phyloP scores from a whole-genome alignment of 495 filamentous ascomycete genomes.

The Neohortaea acidophila region DNA sequence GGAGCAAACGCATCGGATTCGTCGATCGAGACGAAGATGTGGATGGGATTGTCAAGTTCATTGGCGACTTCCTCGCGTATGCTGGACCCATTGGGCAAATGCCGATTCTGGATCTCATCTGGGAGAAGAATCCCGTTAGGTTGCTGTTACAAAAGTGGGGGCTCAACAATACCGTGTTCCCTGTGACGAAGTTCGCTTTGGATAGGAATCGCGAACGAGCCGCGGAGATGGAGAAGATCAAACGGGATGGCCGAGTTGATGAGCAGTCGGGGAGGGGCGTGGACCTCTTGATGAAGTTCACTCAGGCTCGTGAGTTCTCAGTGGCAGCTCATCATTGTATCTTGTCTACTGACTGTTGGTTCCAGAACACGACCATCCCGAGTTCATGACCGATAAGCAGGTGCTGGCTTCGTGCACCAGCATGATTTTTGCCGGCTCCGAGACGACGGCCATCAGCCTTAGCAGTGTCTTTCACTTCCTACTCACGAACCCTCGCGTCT shows the following conservation, averaged over 20 bases:
- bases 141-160: conserved; percentile 24
- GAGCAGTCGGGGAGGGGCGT: conserved; percentile 27
- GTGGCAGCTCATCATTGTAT: too few relatives aligned
- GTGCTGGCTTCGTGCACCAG: conserved; percentile 50
- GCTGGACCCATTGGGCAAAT: conserved; percentile 12
- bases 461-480: conserved; percentile 29
- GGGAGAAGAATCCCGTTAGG: conserved; percentile 13
- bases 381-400: conserved; percentile 49
- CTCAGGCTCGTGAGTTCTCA: conserved; percentile 24
- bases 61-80: conserved; percentile 4
- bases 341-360: too few relatives aligned
- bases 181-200: conserved; percentile 46
- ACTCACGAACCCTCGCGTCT: conserved; percentile 25
- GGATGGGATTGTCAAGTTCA: conserved; percentile 23
- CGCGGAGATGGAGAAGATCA: conserved; percentile 29
- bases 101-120: conserved; percentile 11
- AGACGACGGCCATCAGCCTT: conserved; percentile 31
- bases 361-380: conserved; percentile 30
- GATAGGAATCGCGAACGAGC: conserved; percentile 40
- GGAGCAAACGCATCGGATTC: conserved; percentile 28
- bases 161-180: conserved; percentile 40
- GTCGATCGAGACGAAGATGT: conserved; percentile 28
- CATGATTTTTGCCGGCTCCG: conserved; percentile 43
- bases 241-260: conserved; percentile 23
- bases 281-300: conserved; percentile 35